Conservation (phyloP, 176 grass and related monocot genomes). For the Bolboschoenus planiculmis region DNA sequence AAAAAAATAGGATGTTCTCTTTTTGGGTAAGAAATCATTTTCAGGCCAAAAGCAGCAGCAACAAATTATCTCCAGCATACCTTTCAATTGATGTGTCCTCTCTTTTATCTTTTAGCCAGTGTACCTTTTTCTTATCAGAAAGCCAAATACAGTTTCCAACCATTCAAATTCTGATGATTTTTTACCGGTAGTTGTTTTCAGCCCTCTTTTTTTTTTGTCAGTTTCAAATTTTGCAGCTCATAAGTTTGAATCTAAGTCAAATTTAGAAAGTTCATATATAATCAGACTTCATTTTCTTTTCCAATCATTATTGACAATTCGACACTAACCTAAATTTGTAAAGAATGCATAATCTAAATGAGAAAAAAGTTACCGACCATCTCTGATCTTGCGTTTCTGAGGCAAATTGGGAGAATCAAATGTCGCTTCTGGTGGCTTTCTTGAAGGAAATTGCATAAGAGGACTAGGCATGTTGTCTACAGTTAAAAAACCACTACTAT, state of each 20-base stretch:
- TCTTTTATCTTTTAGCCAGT: neutral
- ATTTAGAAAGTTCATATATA: neutral
- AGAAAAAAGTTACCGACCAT: slow-evolving; percentile 6
- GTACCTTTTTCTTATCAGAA: neutral
- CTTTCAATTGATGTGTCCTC: neutral
- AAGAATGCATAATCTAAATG: neutral
- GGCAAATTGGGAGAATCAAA: neutral
- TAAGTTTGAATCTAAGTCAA: neutral
- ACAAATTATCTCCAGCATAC: neutral
- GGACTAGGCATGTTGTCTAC: slow-evolving; percentile 1
- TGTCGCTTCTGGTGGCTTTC: neutral
- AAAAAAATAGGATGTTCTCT: neutral
- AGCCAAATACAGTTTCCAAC: neutral
- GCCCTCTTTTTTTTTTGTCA: neutral
- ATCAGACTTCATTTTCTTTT: neutral
- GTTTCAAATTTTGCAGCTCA: neutral
- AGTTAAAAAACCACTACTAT: neutral
- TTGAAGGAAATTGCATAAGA: neutral
- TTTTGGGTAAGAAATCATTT: neutral
- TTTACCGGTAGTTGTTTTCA: neutral
- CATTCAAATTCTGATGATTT: neutral
- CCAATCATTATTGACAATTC: neutral
- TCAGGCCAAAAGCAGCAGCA: neutral
- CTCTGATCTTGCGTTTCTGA: slow-evolving; percentile 16
- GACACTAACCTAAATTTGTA: neutral